Conservation (phyloP, 176 grass and related monocot species). For the Typha latifolia region DNA sequence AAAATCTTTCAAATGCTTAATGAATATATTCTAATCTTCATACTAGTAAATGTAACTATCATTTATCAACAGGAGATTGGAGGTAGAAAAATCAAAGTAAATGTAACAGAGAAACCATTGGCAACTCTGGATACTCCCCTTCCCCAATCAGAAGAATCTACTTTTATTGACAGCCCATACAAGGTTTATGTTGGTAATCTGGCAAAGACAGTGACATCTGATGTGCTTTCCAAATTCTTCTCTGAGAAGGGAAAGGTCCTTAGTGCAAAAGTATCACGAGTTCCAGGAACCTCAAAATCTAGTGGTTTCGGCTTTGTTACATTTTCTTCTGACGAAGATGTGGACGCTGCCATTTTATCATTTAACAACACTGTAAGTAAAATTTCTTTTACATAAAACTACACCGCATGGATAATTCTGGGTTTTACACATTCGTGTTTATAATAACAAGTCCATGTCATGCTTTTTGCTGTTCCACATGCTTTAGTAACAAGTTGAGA, state of each 20-base stretch:
- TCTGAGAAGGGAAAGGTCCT: slow-evolving; percentile 82
- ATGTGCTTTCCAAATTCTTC: slow-evolving; percentile 82
- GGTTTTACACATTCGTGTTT: no score
- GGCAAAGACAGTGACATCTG: slow-evolving; percentile 61
- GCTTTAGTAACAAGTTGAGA: no score
- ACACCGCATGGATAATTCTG: background rate
- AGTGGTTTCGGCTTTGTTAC: slow-evolving; percentile 83
- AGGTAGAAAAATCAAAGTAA: slow-evolving; percentile 81
- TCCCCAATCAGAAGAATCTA: slow-evolving; percentile 46
- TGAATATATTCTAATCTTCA: background rate
- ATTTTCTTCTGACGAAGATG: slow-evolving; percentile 79
- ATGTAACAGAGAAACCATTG: slow-evolving; percentile 77
- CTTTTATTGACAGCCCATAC: slow-evolving; percentile 83
- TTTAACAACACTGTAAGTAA: slow-evolving; percentile 69
- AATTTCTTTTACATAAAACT: slow-evolving; percentile 1
- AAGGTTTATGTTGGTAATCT: slow-evolving; percentile 98
- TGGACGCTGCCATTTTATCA: slow-evolving; percentile 71
- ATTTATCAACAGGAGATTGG: slow-evolving; percentile 63
- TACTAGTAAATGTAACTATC: background rate
- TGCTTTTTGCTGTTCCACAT: no score
- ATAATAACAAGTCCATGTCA: no score
- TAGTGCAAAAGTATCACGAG: slow-evolving; percentile 70
- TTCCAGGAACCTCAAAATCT: slow-evolving; percentile 74
- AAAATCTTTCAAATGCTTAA: background rate
- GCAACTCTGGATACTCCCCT: slow-evolving; percentile 31